These are phyloP conservation scores for Silene coronaria DNA, from an alignment of 179 eudicot species.

Conservation along the genomic window DNA sequence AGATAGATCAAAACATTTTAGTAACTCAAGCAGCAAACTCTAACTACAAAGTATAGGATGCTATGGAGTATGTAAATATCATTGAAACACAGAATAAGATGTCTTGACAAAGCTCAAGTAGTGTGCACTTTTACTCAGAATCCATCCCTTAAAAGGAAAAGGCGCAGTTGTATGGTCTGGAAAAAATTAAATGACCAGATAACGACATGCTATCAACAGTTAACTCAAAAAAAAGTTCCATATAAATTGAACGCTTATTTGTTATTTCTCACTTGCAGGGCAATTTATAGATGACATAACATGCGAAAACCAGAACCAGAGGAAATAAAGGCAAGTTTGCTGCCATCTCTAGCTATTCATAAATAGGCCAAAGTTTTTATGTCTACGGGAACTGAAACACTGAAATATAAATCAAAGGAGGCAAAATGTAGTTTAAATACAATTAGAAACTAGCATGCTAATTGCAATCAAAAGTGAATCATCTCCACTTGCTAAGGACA, in stretches of 20 bases:
- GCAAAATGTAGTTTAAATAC: background rate
- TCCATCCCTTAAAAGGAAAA: background rate
- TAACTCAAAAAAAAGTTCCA: background rate
- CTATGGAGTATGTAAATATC: background rate
- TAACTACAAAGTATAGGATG: background rate
- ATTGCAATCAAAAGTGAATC: background rate
- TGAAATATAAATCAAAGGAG: background rate
- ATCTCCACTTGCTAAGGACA: background rate
- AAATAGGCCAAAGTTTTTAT: background rate
- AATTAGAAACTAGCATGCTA: background rate
- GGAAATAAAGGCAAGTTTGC: no score
- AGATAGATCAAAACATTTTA: background rate
- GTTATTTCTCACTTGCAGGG: no score
- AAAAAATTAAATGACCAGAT: background rate
- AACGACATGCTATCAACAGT: background rate
- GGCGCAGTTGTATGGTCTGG: background rate
- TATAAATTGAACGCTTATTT: no score
- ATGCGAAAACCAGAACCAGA: no score
- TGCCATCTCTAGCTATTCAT: background rate
- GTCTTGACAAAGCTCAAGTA: background rate
- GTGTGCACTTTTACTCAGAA: background rate
- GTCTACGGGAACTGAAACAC: background rate
- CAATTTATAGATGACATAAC: no score
- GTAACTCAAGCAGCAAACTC: background rate
- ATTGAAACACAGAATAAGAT: background rate